Conservation (phyloP, 306 rosid species). For the Potentilla sterilis region DNA sequence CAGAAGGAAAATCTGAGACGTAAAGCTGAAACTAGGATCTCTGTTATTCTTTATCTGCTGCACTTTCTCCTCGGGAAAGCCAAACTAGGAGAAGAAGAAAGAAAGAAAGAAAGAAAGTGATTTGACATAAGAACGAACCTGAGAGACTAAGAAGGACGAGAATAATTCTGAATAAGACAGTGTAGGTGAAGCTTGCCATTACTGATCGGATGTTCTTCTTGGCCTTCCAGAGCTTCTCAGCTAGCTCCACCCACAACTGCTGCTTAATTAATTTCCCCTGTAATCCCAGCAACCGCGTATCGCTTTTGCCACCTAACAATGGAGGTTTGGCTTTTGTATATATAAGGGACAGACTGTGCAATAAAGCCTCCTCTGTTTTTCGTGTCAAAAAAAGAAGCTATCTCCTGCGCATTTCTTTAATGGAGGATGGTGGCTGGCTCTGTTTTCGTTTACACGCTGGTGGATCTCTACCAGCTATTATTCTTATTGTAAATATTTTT, state of each 20-base stretch:
- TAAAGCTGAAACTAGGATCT: neutral
- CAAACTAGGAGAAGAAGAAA: constrained; percentile 17
- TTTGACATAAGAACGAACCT: constrained; percentile 38
- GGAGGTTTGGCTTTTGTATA: neutral
- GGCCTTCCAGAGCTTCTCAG: constrained; percentile 14
- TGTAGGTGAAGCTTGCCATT: constrained; percentile 35
- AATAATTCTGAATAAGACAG: constrained; percentile 34
- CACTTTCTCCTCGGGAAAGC: constrained; percentile 21
- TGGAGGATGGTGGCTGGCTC: neutral
- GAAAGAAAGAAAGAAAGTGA: neutral
- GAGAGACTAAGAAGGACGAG: constrained; percentile 49
- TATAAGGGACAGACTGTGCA: neutral
- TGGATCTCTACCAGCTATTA: neutral
- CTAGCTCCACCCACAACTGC: neutral
- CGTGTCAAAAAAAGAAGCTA: neutral
- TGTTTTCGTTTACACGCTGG: neutral
- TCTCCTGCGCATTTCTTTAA: neutral
- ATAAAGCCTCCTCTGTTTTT: neutral
- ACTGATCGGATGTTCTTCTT: constrained; percentile 31
- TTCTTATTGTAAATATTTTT: neutral
- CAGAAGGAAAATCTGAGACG: constrained; percentile 2
- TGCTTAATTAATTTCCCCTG: neutral
- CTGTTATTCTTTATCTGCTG: neutral
- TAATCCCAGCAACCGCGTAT: neutral
- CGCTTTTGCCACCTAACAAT: constrained; percentile 14